Base-by-base conservation (phyloP, 192 early-diverging fungal species). In the Podila verticillata region DNA sequence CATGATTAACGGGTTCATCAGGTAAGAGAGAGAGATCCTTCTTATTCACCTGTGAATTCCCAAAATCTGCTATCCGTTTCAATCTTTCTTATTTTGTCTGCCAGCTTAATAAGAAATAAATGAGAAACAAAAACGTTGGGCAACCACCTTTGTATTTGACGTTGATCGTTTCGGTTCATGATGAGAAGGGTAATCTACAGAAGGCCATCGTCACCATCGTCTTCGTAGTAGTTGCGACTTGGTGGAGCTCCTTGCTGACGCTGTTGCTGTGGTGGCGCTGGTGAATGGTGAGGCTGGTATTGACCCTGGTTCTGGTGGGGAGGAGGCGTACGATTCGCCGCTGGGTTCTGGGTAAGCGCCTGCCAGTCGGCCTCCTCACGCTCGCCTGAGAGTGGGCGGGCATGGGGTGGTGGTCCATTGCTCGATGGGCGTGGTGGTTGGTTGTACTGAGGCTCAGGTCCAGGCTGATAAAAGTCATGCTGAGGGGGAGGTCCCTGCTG, bases 361-460 rank as follows among this genome's bases (percentile, higher is more conserved):
- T 61, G 77, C 77, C 77, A 80, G 39, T 80, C 77, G 3, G 77
- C 60, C 10, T 80, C 77, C 35, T 49, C 56, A 17, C 77, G 64
- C 30, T 80, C 77, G 30, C 68, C 65, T n/a, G 26, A 15, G 63
- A 26, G 61, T 20, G 56, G 69, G 6, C 30, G 26, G 8, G 20
- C 6, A 60, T 32, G 22, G 6, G 20, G 58, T 60, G 58, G 26
- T n/a, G 51, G 22, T 54, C 39, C 39, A 7, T 44, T 44, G 39
- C 39, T 44, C 39, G 39, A 44, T 44, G 39, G 39, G 4, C 39
- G 58, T 60, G 58, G 26, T 6, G 51, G 51, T 54, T 44, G 39
- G 15, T 17, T 69, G 58, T 13, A 48, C 48, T 22, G 36, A 15
- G 36, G 57, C 39, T 48, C 58, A 10, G 64, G 75, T 32, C 57